Base-by-base conservation (phyloP, 805 yeast genomes). In the Suhomyces canberraensis region DNA sequence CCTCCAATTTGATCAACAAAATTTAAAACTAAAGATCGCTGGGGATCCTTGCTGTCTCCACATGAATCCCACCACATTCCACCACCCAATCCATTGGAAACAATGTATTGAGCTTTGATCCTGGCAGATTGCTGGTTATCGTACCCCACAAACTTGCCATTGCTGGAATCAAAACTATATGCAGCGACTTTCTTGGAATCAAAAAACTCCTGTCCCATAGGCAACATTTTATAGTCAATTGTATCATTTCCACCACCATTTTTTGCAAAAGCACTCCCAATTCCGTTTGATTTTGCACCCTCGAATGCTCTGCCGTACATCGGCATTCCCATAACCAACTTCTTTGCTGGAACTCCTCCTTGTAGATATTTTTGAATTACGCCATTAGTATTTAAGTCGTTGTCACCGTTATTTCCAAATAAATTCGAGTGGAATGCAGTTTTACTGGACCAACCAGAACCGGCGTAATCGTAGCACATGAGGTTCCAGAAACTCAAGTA, bases 21-120 rank as follows among this genome's bases (percentile, higher is more conserved):
- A 3, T 59, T 61, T n/a, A 54, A 41, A 8, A 79, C 47, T 18
- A 79, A 53, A 0, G 80, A 74, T 24, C 65, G 49, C 1, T 50
- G 36, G 2, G 50, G 47, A 31, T 64, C 48, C 2, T 25, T 22
- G 2, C 59, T 50, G 51, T 88, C 95, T 2, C 95, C 96, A 39
- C 81, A 73, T 0, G 95, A 81, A 50, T 91, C 97, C 98, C 98
- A 91, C 82, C 86, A 90, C 78, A 93, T 81, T 0, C 85, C 95
- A 0, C 98, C 98, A 0, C 82, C 95, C 8, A 89, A 61, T 0
- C 64, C 51, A 5, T 63, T 56, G 15, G 58, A 47, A 26, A 45
- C 48, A 6, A 83, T 77, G 48, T 76, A 88, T 19, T 63, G 49
- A 0, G 87, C 88, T 55, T 91, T 93, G 13, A 49, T 48, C 7